phyloP scores from a whole-genome alignment of 768 basidiomycete species.

The Terana coerulea region DNA sequence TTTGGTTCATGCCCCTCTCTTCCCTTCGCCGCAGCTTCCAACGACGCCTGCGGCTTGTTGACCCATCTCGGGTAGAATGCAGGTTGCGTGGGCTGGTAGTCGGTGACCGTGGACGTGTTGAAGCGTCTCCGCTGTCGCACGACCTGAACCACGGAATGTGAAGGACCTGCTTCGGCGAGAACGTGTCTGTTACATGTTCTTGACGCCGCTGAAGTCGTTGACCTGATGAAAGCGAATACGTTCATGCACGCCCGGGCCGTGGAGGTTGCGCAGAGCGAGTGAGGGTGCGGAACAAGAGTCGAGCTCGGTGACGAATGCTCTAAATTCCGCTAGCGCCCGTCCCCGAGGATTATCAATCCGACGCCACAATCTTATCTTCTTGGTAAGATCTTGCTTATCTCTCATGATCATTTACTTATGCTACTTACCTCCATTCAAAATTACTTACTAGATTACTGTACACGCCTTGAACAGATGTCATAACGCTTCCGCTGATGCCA shows the following conservation, averaged over 20 bases:
- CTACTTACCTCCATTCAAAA: no score
- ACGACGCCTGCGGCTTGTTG: slow-evolving; percentile 20
- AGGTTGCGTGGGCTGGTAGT: slow-evolving; percentile 20
- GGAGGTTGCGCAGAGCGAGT: no score
- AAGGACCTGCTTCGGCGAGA: slow-evolving; percentile 22
- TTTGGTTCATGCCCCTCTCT: slow-evolving; percentile 16
- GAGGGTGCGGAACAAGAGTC: not conserved
- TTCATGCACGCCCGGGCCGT: slow-evolving; percentile 30
- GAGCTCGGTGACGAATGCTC: slow-evolving; percentile 7
- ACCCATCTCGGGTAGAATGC: slow-evolving; percentile 31
- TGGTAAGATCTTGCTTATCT: no score
- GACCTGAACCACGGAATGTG: slow-evolving; percentile 11
- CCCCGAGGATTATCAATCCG: no score
- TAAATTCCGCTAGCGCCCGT: no score
- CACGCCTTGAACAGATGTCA: no score
- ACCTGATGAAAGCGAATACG: slow-evolving; percentile 20
- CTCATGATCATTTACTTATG: no score
- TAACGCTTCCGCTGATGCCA: no score
- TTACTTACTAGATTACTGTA: no score
- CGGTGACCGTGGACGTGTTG: slow-evolving; percentile 24
- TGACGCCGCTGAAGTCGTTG: slow-evolving; percentile 17
- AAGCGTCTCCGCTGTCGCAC: slow-evolving; percentile 19
- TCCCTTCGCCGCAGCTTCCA: slow-evolving; percentile 8
- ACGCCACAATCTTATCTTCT: no score
- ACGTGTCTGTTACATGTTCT: slow-evolving; percentile 23